Conservation (phyloP, 306 rosid genomes). For the Senna tora region DNA sequence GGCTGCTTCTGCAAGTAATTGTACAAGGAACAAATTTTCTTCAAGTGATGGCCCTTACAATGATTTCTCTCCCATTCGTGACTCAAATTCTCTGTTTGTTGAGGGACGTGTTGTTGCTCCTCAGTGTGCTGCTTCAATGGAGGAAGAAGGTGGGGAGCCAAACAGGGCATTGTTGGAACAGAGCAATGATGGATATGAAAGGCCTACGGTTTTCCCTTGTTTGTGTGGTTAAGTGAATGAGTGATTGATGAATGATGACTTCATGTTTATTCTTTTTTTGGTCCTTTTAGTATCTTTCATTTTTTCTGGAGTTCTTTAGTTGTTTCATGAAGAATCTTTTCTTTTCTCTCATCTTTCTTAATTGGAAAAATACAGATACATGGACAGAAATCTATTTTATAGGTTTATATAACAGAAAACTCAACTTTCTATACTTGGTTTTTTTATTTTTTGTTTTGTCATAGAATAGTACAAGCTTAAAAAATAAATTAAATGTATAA, state of each 20-base stretch:
- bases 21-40: slow-evolving; percentile 42
- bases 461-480: no score
- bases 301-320: no score
- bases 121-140: slow-evolving; percentile 30
- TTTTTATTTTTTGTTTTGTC: no score
- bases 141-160: slow-evolving; percentile 33
- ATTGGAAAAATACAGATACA: background rate
- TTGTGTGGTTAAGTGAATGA: slow-evolving; percentile 45
- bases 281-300: background rate
- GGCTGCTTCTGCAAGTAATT: slow-evolving; percentile 25
- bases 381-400: no score
- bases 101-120: slow-evolving; percentile 48
- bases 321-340: background rate
- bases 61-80: slow-evolving; percentile 40
- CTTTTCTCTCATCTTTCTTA: background rate
- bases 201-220: slow-evolving; percentile 43
- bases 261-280: background rate
- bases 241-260: slow-evolving; percentile 10
- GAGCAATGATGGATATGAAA: slow-evolving; percentile 46
- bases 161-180: slow-evolving; percentile 40
- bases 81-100: slow-evolving; percentile 43
- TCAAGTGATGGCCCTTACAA: slow-evolving; percentile 41
- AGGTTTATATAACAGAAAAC: no score
- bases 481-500: no score
- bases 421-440: no score